These are phyloP conservation scores for Pseudopithomyces maydicus DNA, from an alignment of 2,329 filamentous ascomycete species.

Conservation along the genomic window DNA sequence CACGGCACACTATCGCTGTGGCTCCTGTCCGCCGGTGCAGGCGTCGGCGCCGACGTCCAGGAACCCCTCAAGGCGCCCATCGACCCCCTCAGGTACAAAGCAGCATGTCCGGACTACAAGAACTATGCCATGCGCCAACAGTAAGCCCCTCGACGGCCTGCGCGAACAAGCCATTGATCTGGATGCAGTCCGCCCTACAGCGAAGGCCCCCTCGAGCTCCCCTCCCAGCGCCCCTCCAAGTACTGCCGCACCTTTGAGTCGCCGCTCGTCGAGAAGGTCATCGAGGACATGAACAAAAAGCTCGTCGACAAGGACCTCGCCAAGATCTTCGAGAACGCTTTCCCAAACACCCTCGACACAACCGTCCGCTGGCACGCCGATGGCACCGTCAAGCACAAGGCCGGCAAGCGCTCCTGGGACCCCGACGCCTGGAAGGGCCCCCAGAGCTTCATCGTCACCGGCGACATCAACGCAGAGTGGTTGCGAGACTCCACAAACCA, in stretches of 20 bases:
- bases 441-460: slow-evolving; percentile 92
- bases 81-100: slow-evolving; percentile 41
- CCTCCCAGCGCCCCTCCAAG: slow-evolving; percentile 81
- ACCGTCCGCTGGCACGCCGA: slow-evolving; percentile 86
- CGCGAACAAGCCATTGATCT: slow-evolving; percentile 1
- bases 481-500: slow-evolving; percentile 93
- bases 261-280: slow-evolving; percentile 84
- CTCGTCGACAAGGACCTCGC: slow-evolving; percentile 88
- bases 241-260: slow-evolving; percentile 91
- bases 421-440: slow-evolving; percentile 75
- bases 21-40: slow-evolving; percentile 11
- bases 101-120: slow-evolving; percentile 70
- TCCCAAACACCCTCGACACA: slow-evolving; percentile 88
- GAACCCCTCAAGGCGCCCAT: slow-evolving; percentile 35
- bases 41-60: slow-evolving; percentile 24
- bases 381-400: slow-evolving; percentile 53
- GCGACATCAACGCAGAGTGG: slow-evolving; percentile 93
- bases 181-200: slow-evolving; percentile 73
- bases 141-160: slow-evolving; percentile 47
- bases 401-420: slow-evolving; percentile 38
- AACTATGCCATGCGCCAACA: slow-evolving; percentile 65
- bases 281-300: slow-evolving; percentile 76
- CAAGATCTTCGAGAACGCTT: slow-evolving; percentile 92
- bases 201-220: slow-evolving; percentile 76
- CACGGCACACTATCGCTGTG: slow-evolving; percentile 11